Percentiles rank a stretch among this genome's conserved stretches.
phyloP scores from a whole-genome alignment of 2,329 filamentous ascomycete species.

The Aschersonia sp. region DNA sequence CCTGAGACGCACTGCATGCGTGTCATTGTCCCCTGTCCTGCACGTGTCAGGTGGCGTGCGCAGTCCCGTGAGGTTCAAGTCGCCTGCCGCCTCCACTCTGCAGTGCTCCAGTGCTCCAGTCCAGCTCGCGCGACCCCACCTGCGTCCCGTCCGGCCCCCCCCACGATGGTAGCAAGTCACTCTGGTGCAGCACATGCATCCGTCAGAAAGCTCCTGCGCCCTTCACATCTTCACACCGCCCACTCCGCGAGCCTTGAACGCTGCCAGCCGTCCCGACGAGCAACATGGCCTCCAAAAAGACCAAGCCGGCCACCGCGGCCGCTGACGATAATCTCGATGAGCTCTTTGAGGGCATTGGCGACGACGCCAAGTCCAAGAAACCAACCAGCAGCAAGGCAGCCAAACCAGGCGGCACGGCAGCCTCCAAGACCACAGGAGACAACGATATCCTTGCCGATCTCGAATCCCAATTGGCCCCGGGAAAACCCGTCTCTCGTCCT shows the following conservation, averaged over 20 bases:
- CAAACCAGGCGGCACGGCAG: constrained; percentile 30
- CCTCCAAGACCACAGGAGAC: constrained; percentile 34
- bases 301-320: constrained; percentile 29
- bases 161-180: too few species aligned
- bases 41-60: constrained; percentile 1
- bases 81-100: neutral
- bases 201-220: too few species aligned
- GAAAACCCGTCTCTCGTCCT: constrained; percentile 59
- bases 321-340: constrained; percentile 50
- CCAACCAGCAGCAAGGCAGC: constrained; percentile 22
- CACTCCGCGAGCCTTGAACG: too few species aligned
- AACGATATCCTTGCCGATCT: constrained; percentile 80
- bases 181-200: too few species aligned
- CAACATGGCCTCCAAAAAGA: constrained; percentile 45
- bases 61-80: neutral
- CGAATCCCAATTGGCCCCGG: constrained; percentile 54
- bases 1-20: too few species aligned
- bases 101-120: neutral
- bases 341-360: constrained; percentile 47
- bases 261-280: neutral
- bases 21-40: neutral
- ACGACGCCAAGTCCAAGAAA: constrained; percentile 36
- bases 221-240: too few species aligned
- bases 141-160: neutral
- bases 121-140: neutral